Evolutionary conservation across 352 stramenopile species (phyloP), one percentile per base, ranked within the genome.

Genomic region (Peronospora farinosa): DNA sequence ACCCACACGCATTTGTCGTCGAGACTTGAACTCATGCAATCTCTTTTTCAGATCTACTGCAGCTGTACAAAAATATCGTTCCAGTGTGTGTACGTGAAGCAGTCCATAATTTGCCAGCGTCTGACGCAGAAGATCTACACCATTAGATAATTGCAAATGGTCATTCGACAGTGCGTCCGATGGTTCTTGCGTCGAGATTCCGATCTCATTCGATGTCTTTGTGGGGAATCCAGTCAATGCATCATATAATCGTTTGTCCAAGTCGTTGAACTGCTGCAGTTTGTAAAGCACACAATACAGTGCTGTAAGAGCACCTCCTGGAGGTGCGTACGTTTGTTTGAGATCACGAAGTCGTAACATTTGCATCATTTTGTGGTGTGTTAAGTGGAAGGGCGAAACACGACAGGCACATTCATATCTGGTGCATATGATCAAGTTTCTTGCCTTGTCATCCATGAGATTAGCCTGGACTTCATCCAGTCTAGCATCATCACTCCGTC

Each of bases 21-120:
- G 51, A 25, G 69, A 73, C 58, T 89, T 87, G 61, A 88, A 86
- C 23, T 78, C 67, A 50, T 93, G 82, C 41, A 93, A 46, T 37
- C 73, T 75, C 58, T 84, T 88, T 40, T 88, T 91, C 11, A 93
- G 53, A 38, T 93, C 82, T 7, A 91, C 65, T 1, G 64, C 60
- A 12, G 51, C 57, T 43, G 64, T 85, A 7, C 63, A 67, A 28
- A 91, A 85, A 11, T 82, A 60, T 3, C 58, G 46, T 44, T 74
- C 69, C 16, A 93, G 56, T 2, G 47, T 49, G n/a, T 85, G 51
- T 0, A 83, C 72, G 32, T 91, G 61, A 7, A 93, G 53, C 16
- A 93, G 57, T 6, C 73, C 82, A 35, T 87, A 93, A 57, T 85
- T 75, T 2, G 71, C 64, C 25, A 91, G 51, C 7, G 77, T 83